Percentiles rank a stretch among this genome's conserved stretches.
Conservation (phyloP, 2,329 filamentous ascomycete genomes). For the Diaporthe sp. region DNA sequence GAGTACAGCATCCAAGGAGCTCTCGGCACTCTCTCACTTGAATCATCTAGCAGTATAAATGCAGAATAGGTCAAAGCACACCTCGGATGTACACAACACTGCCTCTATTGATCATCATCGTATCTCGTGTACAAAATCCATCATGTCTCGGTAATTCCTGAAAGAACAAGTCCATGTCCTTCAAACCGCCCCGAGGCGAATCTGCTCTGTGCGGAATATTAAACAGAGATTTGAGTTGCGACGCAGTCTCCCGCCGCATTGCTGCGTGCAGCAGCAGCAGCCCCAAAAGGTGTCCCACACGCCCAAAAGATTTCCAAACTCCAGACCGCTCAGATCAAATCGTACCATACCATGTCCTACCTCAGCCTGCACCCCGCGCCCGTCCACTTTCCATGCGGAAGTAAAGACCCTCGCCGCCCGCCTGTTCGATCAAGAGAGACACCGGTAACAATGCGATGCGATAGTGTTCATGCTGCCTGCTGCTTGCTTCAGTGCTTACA, state of each 20-base stretch:
- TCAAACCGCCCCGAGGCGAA: no score
- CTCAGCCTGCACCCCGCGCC: no score
- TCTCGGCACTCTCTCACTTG: not conserved
- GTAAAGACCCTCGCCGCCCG: not conserved
- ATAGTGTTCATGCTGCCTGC: not conserved
- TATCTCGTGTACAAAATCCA: not conserved
- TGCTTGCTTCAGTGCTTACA: slow-evolving; percentile 14
- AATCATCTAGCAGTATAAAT: not conserved
- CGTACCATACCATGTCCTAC: not conserved
- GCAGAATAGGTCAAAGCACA: not conserved
- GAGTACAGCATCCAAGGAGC: not conserved
- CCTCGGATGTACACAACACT: not conserved
- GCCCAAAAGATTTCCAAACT: not conserved
- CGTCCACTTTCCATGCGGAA: not conserved
- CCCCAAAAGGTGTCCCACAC: not conserved
- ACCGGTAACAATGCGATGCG: slow-evolving; percentile 18
- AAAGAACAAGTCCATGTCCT: not conserved
- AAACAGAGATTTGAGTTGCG: not conserved
- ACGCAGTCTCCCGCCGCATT: not conserved
- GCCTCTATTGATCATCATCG: slow-evolving; percentile 6
- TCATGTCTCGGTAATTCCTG: not conserved
- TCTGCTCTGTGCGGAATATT: not conserved
- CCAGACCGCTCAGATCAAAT: not conserved
- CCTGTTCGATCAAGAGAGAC: slow-evolving; percentile 7
- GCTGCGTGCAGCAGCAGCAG: not conserved